Base-by-base conservation (phyloP, 805 yeast genomes). In the Pichia deserticola region DNA sequence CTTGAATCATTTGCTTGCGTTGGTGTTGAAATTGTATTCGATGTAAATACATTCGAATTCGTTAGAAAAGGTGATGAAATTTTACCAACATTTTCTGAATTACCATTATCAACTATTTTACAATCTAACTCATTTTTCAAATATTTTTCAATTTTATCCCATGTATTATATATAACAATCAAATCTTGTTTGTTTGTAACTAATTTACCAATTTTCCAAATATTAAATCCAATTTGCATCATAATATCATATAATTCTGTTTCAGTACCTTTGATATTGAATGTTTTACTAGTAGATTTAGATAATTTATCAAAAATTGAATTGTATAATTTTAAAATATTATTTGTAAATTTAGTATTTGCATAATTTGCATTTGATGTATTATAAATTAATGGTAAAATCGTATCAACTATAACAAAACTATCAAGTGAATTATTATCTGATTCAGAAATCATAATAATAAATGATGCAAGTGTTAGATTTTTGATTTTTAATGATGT, bases 401-500 rank as follows among this genome's bases (percentile, higher is more conserved):
- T 71, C 48, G 84, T 87, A 44, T 92, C 97, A 36, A 75, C 73
- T 35, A 89, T 78, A 3, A 86, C 78, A 47, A 79, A 76, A 55
- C 79, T 81, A 57, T 90, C 96, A 47, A 89, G 73, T 6, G 80
- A 75, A 52, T 81, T 81, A 25, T 74, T 70, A 8, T 54, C 47
- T 55, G 58, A 51, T 8, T 62, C 67, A 38, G 55, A 55, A 15
- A 86, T 75, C 58, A 89, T 66, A 43, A 69, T 60, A 12, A 77
- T 73, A 57, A 89, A 81, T 1, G 86, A 74, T 20, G 73, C 68
- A 27, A 89, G 72, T 2, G 93, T 78, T 13, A 79, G 74, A 15
- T 84, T 70, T 60, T 93, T 92, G 30, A 93, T 85, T 5, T 86
- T 80, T 35, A 90, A 71, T 32, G 93, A 80, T 0, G 90, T 87